Evolutionary conservation across 2,329 filamentous ascomycete genomes (phyloP).

Genomic region (Colletotrichum sp.): DNA sequence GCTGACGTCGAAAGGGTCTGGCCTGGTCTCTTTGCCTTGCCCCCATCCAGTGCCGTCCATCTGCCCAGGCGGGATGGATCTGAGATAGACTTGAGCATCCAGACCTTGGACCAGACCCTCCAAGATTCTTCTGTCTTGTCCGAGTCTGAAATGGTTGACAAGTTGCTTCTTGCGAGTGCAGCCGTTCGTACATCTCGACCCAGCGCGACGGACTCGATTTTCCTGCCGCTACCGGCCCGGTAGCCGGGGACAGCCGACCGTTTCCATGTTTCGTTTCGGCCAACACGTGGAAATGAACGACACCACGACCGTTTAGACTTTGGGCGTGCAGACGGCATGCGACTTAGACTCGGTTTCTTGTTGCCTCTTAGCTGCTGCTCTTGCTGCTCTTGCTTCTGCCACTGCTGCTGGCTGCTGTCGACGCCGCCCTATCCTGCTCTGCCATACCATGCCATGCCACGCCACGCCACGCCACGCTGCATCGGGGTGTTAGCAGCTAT

Average conservation of each 20-base stretch:
- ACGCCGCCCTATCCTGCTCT: neutral
- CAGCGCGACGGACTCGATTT: neutral
- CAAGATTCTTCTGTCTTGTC: neutral
- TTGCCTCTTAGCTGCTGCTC: neutral
- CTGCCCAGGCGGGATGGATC: neutral
- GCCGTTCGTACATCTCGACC: neutral
- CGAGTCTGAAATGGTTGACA: neutral
- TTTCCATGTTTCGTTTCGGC: slow-evolving; percentile 1
- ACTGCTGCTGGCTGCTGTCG: neutral
- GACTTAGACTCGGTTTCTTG: neutral
- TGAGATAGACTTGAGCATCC: neutral
- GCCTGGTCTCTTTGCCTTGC: neutral
- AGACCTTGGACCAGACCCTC: neutral
- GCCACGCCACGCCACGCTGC: slow-evolving; percentile 10
- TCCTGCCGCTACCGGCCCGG: neutral
- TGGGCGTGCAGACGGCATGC: slow-evolving; percentile 4
- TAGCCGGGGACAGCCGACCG: neutral
- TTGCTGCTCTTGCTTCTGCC: neutral
- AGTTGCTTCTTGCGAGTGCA: neutral
- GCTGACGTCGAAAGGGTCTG: neutral
- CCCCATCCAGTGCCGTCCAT: neutral
- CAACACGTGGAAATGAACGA: slow-evolving; percentile 11
- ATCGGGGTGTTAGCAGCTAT: neutral
- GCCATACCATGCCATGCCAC: neutral
- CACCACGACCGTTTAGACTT: neutral